Base-by-base conservation (phyloP, 139 green algal genomes). In the Mesotaenium endlicherianum region DNA sequence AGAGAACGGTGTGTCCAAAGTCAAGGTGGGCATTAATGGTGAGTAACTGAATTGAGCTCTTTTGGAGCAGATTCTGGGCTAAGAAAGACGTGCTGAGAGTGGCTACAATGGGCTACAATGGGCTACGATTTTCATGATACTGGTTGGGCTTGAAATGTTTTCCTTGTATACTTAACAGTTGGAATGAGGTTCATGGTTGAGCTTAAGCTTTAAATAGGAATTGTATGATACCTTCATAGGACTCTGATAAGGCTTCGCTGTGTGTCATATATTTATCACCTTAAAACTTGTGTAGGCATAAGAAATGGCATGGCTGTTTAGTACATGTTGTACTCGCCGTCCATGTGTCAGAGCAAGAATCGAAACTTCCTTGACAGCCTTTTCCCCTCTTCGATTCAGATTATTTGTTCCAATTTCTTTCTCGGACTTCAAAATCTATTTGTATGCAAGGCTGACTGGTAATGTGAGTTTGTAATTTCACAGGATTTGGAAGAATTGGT, bases 401-500 rank as follows among this genome's bases (percentile, higher is more conserved):
- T n/a, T n/a, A n/a, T n/a, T n/a, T n/a, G n/a, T n/a, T n/a, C n/a
- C n/a, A n/a, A 68, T 68, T 30, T n/a, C n/a, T 44, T 38, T 43
- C 41, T n/a, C 60, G n/a, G n/a, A n/a, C n/a, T n/a, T n/a, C n/a
- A n/a, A n/a, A n/a, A n/a, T n/a, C n/a, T n/a, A n/a, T n/a, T 26
- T 34, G 26, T 26, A 64, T 34, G 26, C 20, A 20, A 34, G 53
- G 26, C 53, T 34, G 53, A 64, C 53, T 34, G 26, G 26, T 20
- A 26, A 20, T 64, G 70, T 69, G 30, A 0, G 31, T 20, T 16
- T 44, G 39, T 69, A 26, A 34, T 41, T 72, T 85, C 53, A 41
- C 47, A 76, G 80, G 80, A 30, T 86, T 86, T 55, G 80, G 80
- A 41, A 17, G 80, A n/a, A 86, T 86, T 85, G 80, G 80, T 41